phyloP scores from a whole-genome alignment of 108 stramenopile species.

The Poteriospumella lacustris region DNA sequence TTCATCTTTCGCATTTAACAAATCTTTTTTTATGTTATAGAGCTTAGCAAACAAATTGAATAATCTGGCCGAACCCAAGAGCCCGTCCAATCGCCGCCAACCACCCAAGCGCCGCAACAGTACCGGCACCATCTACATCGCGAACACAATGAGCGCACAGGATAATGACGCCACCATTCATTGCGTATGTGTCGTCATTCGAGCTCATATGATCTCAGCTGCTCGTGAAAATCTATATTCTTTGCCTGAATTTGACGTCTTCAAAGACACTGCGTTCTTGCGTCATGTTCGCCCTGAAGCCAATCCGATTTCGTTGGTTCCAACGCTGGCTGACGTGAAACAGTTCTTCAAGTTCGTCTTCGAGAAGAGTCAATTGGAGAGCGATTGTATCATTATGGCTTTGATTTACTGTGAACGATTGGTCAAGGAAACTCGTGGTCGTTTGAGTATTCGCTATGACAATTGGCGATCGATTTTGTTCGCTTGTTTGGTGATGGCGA shows the following conservation, averaged over 20 bases:
- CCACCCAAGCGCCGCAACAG: slow-evolving; percentile 59
- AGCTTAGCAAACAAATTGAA: too few relatives aligned
- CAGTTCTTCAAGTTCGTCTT: slow-evolving; percentile 75
- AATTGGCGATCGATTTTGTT: slow-evolving; percentile 87
- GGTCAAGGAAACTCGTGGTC: slow-evolving; percentile 73
- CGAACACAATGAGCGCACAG: slow-evolving; percentile 76
- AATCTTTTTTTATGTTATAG: too few relatives aligned
- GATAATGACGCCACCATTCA: slow-evolving; percentile 90
- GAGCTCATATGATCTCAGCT: slow-evolving; percentile 77
- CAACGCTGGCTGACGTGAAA: slow-evolving; percentile 64
- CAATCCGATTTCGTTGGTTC: slow-evolving; percentile 35
- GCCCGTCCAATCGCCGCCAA: neutral
- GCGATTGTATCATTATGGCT: slow-evolving; percentile 88
- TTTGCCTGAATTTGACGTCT: slow-evolving; percentile 41
- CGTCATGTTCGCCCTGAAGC: too few relatives aligned
- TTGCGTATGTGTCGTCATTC: slow-evolving; percentile 80
- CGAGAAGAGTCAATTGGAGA: slow-evolving; percentile 67
- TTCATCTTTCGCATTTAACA: too few relatives aligned
- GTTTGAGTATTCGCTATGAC: slow-evolving; percentile 57
- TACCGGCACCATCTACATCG: slow-evolving; percentile 78
- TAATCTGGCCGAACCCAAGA: neutral
- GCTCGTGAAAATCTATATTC: slow-evolving; percentile 18
- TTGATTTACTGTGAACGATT: slow-evolving; percentile 91
- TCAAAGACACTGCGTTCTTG: slow-evolving; percentile 44
- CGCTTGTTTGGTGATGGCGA: slow-evolving; percentile 78